phyloP scores from a whole-genome alignment of 257 asterid species.

The Solanum bulbocastanum region DNA sequence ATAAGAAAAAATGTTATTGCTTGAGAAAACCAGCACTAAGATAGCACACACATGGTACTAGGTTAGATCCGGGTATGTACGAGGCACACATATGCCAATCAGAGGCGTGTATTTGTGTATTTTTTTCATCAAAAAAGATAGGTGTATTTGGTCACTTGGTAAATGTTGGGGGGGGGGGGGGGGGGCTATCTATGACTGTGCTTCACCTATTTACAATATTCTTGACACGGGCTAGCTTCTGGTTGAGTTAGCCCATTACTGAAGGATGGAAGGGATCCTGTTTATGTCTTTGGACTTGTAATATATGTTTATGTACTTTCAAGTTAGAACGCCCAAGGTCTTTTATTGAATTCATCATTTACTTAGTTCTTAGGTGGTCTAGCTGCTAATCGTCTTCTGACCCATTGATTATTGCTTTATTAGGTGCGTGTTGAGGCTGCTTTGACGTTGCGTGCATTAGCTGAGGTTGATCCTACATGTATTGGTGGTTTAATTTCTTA shows the following conservation, averaged over 20 bases:
- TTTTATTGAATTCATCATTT: neutral
- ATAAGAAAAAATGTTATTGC: neutral
- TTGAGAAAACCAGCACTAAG: neutral
- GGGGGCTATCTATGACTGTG: neutral
- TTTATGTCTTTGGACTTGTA: neutral
- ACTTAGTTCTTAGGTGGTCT: neutral
- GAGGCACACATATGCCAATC: neutral
- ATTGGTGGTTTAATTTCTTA: conserved; percentile 94
- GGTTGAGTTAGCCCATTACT: neutral
- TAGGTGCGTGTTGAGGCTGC: conserved; percentile 99
- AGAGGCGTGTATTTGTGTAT: neutral
- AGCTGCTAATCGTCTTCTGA: conserved; percentile 6
- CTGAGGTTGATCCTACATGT: conserved; percentile 95
- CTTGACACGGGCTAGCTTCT: neutral
- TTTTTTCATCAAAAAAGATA: neutral
- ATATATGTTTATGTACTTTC: neutral
- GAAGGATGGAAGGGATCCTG: neutral
- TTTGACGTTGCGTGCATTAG: conserved; percentile 77
- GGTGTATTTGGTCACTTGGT: neutral
- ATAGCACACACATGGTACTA: neutral
- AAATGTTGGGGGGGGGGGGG: too few species aligned
- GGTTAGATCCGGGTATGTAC: neutral
- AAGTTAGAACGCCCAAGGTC: neutral
- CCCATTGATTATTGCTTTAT: conserved; percentile 4
- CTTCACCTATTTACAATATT: neutral